These are phyloP conservation scores for Jacaranda mimosifolia DNA, from an alignment of 257 asterid genomes.

Conservation along the genomic window DNA sequence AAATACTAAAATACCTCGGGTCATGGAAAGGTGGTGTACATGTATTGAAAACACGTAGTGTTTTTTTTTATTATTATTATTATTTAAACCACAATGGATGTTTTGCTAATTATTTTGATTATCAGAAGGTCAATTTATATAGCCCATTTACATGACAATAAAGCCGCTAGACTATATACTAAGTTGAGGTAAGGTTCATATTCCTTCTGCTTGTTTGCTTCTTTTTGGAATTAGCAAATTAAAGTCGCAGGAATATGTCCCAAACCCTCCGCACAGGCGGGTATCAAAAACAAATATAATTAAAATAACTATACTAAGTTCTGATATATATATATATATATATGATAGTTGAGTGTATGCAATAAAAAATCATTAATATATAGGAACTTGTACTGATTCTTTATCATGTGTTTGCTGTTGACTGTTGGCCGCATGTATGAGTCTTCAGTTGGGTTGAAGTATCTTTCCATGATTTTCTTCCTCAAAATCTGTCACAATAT, in stretches of 20 bases:
- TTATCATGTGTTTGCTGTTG: background rate
- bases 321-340: background rate
- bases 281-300: background rate
- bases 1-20: too few species aligned
- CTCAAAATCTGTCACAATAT: conserved; percentile 57
- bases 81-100: too few species aligned
- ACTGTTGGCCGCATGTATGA: conserved; percentile 1
- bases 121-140: too few species aligned
- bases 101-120: too few species aligned
- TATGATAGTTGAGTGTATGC: too few species aligned
- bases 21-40: too few species aligned
- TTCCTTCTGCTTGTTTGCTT: conserved; percentile 8
- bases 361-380: too few species aligned
- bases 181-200: conserved; percentile 1
- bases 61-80: too few species aligned
- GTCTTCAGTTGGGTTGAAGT: conserved; percentile 87
- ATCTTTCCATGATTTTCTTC: conserved; percentile 79
- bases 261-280: conserved; percentile 42
- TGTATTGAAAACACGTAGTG: too few species aligned
- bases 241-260: conserved; percentile 23
- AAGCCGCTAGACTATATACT: conserved; percentile 28
- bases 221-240: background rate
- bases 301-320: conserved; percentile 5
- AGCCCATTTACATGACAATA: conserved; percentile 4
- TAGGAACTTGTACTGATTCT: conserved; percentile 22